Evolutionary conservation across 805 yeast genomes (phyloP).

Genomic region (Teunomyces stri): DNA sequence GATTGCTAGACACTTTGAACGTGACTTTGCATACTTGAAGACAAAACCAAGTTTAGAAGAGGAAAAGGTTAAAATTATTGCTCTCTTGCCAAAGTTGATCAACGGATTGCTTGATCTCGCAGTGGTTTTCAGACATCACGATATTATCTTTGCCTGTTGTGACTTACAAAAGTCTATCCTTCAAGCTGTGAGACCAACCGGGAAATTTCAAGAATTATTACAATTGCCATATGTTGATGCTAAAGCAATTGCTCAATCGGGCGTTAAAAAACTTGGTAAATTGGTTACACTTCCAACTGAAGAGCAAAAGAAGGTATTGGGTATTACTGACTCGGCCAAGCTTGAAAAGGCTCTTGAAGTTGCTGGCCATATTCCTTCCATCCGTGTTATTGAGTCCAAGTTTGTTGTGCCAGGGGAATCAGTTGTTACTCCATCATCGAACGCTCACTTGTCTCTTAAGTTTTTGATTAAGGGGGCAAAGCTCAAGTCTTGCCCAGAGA

Average conservation of each 20-base stretch:
- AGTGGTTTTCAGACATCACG: conserved; percentile 70
- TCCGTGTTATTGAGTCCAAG: conserved; percentile 65
- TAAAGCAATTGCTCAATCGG: conserved; percentile 40
- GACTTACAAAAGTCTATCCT: conserved; percentile 69
- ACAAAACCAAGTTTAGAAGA: conserved; percentile 22
- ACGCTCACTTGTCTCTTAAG: conserved; percentile 72
- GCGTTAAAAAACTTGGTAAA: conserved; percentile 66
- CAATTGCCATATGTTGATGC: conserved; percentile 77
- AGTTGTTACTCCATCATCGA: conserved; percentile 60
- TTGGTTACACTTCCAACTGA: conserved; percentile 57
- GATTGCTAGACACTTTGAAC: conserved; percentile 56
- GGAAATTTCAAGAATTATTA: conserved; percentile 58
- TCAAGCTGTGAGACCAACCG: conserved; percentile 67
- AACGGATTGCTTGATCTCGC: conserved; percentile 79
- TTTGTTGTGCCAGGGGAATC: conserved; percentile 87
- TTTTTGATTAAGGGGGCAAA: conserved; percentile 72
- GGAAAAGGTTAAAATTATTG: conserved; percentile 54
- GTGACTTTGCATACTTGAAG: conserved; percentile 35
- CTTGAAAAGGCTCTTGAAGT: conserved; percentile 50
- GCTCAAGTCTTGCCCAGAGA: conserved; percentile 54
- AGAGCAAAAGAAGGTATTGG: conserved; percentile 55
- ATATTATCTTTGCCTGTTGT: conserved; percentile 55
- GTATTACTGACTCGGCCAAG: conserved; percentile 46
- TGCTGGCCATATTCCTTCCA: conserved; percentile 64
- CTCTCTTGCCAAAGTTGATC: conserved; percentile 63